A percentile compares a stretch with the other conserved stretches of the same genome.
Evolutionary conservation across 1,284 basidiomycete genomes (phyloP).

Genomic region (Vanrija pseudolonga): DNA sequence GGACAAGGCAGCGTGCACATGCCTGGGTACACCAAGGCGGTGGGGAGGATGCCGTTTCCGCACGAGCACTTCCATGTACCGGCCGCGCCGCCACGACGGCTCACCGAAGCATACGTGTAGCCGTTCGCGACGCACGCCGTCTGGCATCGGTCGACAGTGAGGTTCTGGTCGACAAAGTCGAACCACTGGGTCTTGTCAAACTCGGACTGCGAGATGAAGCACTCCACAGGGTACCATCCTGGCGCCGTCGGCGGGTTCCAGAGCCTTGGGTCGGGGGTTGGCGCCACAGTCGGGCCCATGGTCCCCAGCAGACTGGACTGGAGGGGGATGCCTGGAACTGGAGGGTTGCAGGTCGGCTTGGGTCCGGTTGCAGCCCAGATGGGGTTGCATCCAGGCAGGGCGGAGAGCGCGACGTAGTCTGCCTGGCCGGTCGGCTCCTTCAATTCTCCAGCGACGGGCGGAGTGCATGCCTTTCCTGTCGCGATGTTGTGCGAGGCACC

Average conservation of each 20-base stretch:
- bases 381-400: conserved; percentile 33
- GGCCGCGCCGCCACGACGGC: conserved; percentile 1
- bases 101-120: conserved; percentile 10
- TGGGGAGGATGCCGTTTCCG: conserved; percentile 16
- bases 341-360: conserved; percentile 25
- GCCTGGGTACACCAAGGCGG: conserved; percentile 15
- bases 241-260: conserved; percentile 17
- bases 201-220: conserved; percentile 7
- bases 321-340: conserved; percentile 20
- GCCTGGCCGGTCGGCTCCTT: conserved; percentile 21
- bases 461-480: conserved; percentile 21
- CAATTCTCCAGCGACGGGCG: conserved; percentile 25
- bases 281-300: conserved; percentile 21
- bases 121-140: conserved; percentile 11
- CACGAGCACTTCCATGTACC: conserved; percentile 18
- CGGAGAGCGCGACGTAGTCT: conserved; percentile 11
- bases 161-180: background rate
- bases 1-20: conserved; percentile 29
- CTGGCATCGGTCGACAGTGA: conserved; percentile 13
- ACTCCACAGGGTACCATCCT: conserved; percentile 29
- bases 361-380: conserved; percentile 19
- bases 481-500: conserved; percentile 19
- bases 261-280: conserved; percentile 1
- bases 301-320: conserved; percentile 13
- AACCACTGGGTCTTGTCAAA: background rate